Evolutionary conservation across 2,329 filamentous ascomycete species (phyloP), one percentile per base, ranked within the genome.

Genomic region (Calonectria leucothoes): DNA sequence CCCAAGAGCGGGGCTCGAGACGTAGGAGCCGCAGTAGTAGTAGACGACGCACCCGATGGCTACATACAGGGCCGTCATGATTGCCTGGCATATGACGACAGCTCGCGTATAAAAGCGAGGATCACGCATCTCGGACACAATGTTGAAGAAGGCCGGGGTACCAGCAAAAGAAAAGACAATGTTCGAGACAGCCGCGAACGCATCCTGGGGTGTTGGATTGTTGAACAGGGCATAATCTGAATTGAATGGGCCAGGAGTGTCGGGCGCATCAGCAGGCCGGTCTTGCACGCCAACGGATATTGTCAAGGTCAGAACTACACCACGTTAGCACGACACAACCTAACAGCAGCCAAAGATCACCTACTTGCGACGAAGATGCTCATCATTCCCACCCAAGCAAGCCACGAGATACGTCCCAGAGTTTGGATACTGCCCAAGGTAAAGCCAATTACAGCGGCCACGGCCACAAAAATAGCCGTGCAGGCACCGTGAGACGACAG

Each of bases 1-100:
- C 2, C 86, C 87, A 5, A 88, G 83, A 2, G 86, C 85, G 0
- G 87, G 87, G 0, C 85, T 87, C 0, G 86, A 83, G 2, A 88
- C 85, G 66, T 83, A 87, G 0, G 83, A 84, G 0, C 87, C 87
- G 74, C 85, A 87, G 74, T 80, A 88, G 68, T 84, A 84, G 79
- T 88, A 88, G 7, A 88, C 83, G 0, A 87, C 84, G 6, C 11
- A 15, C 8, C 77, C 77, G 5, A 85, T 80, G 6, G 78, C 65
- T 12, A 81, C 51, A 65, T 84, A 85, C n/a, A 80, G 81, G 10
- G 81, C 57, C 4, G 82, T 77, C 2, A 84, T 74, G 0, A 69
- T 79, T 73, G 23, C 74, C 73, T 73, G 79, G 69, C 77, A 80
- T 11, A 81, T 23, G 4, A 80, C 7, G 2, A 83, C 71, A 0